Percentiles rank a stretch among this genome's conserved stretches.
These are phyloP conservation scores for Pestalotiopsis sp. DNA, from an alignment of 2,329 filamentous ascomycete genomes.

Conservation along the genomic window DNA sequence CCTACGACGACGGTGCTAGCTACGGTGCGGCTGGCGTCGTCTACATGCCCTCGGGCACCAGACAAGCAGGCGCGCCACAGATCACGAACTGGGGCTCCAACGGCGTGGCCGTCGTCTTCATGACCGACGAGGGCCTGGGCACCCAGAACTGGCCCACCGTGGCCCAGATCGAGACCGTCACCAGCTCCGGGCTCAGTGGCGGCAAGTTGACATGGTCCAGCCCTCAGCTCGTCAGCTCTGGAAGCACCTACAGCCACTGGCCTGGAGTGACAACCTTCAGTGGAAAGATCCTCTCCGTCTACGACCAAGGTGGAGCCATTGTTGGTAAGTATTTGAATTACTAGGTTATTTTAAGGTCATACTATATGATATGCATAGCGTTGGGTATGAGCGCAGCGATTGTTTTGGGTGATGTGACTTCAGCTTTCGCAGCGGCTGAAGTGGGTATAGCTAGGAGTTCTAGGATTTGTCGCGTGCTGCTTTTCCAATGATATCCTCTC, in stretches of 20 bases:
- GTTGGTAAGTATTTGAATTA: not conserved
- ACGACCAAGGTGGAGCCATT: slow-evolving; percentile 1
- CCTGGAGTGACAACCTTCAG: slow-evolving; percentile 1
- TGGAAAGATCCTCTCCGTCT: not conserved
- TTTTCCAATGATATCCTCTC: not conserved
- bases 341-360: not conserved
- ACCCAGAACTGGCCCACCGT: slow-evolving; percentile 37
- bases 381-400: not conserved
- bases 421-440: not conserved
- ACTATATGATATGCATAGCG: not conserved
- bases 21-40: slow-evolving; percentile 35
- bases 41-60: slow-evolving; percentile 28
- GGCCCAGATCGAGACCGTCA: slow-evolving; percentile 34
- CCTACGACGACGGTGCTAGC: slow-evolving; percentile 38
- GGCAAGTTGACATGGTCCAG: slow-evolving; percentile 20
- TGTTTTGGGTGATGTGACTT: not conserved
- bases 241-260: slow-evolving; percentile 13
- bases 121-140: slow-evolving; percentile 35
- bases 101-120: slow-evolving; percentile 37
- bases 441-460: not conserved
- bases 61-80: slow-evolving; percentile 40
- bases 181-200: slow-evolving; percentile 17
- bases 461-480: not conserved
- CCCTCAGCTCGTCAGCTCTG: not conserved
- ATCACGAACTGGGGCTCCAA: slow-evolving; percentile 33